These are phyloP conservation scores for Abrus precatorius DNA, from an alignment of 306 rosid species.

Conservation along the genomic window DNA sequence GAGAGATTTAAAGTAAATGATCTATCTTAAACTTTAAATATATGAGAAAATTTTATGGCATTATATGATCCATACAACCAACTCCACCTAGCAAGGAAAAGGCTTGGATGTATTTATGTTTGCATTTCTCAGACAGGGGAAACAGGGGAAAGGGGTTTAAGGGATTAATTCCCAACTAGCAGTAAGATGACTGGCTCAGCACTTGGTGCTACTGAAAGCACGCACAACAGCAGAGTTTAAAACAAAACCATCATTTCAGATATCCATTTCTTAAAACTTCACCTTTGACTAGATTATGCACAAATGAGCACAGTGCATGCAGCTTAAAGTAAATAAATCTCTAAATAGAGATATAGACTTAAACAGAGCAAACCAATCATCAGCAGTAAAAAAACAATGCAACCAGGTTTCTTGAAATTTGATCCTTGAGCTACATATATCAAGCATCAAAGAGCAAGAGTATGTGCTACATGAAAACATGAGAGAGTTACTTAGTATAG, in stretches of 20 bases:
- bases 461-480: background rate
- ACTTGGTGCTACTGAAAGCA: background rate
- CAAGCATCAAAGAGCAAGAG: background rate
- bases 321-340: constrained; percentile 16
- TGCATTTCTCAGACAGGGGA: background rate
- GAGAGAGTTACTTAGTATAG: background rate
- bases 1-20: background rate
- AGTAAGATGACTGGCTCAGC: background rate
- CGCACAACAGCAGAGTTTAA: background rate
- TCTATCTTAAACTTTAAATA: too few species aligned
- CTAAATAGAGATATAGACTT: background rate
- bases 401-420: background rate
- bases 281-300: background rate
- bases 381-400: background rate
- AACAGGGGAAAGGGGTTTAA: background rate
- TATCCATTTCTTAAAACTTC: constrained; percentile 12
- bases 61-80: too few species aligned
- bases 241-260: background rate
- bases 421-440: background rate
- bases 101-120: background rate
- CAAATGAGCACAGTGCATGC: background rate
- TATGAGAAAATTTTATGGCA: background rate
- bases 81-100: too few species aligned
- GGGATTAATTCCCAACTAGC: background rate
- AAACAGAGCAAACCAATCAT: constrained; percentile 6